Evolutionary conservation across 371 early-diverging fungal genomes (phyloP).

Genomic region (Lichtheimia corymbifera): DNA sequence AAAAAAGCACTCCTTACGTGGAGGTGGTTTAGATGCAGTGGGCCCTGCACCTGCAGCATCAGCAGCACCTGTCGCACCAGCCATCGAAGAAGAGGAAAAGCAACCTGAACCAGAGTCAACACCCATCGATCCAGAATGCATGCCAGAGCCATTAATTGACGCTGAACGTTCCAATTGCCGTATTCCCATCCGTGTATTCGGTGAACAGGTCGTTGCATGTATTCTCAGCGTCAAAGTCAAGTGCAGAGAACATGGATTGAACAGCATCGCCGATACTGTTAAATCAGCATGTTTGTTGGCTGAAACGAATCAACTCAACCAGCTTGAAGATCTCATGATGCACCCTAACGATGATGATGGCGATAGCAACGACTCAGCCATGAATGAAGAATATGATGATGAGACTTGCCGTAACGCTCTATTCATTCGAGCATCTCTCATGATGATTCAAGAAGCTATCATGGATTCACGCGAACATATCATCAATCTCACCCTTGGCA

Average conservation of each 20-base stretch:
- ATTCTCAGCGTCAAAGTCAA: slow-evolving; percentile 54
- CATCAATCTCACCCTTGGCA: slow-evolving; percentile 42
- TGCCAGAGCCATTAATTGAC: slow-evolving; percentile 56
- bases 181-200: slow-evolving; percentile 53
- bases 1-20: slow-evolving; percentile 16
- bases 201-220: slow-evolving; percentile 47
- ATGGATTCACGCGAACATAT: slow-evolving; percentile 70
- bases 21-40: slow-evolving; percentile 8
- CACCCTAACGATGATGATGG: slow-evolving; percentile 8
- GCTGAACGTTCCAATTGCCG: slow-evolving; percentile 50
- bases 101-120: slow-evolving; percentile 22
- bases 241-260: slow-evolving; percentile 53
- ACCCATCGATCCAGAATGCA: slow-evolving; percentile 29
- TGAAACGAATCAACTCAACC: slow-evolving; percentile 13
- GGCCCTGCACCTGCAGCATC: too few relatives aligned
- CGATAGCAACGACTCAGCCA: slow-evolving; percentile 2
- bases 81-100: neutral
- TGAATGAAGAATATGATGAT: slow-evolving; percentile 7
- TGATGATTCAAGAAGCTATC: slow-evolving; percentile 59
- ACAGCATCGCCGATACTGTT: slow-evolving; percentile 34
- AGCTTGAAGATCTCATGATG: slow-evolving; percentile 9
- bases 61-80: too few relatives aligned
- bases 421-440: slow-evolving; percentile 59
- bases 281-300: slow-evolving; percentile 25
- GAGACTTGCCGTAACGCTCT: slow-evolving; percentile 12